A percentile compares a stretch with the other conserved stretches of the same genome.
These are phyloP conservation scores for Hypoxylon sp. DNA, from an alignment of 2,329 filamentous ascomycete genomes.

Conservation along the genomic window DNA sequence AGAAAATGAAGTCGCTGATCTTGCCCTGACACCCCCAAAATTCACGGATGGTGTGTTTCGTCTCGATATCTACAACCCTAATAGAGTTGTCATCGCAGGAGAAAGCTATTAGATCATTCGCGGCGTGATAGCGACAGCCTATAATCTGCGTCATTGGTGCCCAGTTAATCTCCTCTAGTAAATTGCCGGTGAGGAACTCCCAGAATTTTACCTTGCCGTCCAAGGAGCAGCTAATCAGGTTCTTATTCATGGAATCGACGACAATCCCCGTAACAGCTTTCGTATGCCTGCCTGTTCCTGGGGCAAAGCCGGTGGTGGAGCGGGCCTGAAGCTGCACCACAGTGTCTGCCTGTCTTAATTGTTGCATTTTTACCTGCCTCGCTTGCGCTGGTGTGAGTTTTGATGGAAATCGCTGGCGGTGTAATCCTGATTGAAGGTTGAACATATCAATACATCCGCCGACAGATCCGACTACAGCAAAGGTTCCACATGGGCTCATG, in stretches of 20 bases:
- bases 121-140: constrained; percentile 81
- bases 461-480: constrained; percentile 88
- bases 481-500: constrained; percentile 92
- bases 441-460: constrained; percentile 91
- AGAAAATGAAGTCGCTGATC: constrained; percentile 89
- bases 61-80: constrained; percentile 89
- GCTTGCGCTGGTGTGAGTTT: constrained; percentile 82
- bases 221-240: constrained; percentile 84
- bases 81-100: constrained; percentile 91
- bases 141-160: constrained; percentile 80
- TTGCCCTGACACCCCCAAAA: constrained; percentile 83
- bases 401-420: constrained; percentile 89
- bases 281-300: constrained; percentile 78
- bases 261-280: constrained; percentile 86
- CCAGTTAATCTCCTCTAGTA: constrained; percentile 87
- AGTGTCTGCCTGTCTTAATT: constrained; percentile 69
- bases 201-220: constrained; percentile 98
- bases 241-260: constrained; percentile 89
- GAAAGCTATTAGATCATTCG: constrained; percentile 87
- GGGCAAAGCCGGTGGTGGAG: constrained; percentile 57
- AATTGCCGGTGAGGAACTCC: constrained; percentile 87
- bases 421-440: constrained; percentile 92
- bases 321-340: constrained; percentile 67
- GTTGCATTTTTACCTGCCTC: constrained; percentile 77
- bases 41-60: constrained; percentile 90